Evolutionary conservation across 306 rosid species (phyloP).

Genomic region (Potentilla sterilis): DNA sequence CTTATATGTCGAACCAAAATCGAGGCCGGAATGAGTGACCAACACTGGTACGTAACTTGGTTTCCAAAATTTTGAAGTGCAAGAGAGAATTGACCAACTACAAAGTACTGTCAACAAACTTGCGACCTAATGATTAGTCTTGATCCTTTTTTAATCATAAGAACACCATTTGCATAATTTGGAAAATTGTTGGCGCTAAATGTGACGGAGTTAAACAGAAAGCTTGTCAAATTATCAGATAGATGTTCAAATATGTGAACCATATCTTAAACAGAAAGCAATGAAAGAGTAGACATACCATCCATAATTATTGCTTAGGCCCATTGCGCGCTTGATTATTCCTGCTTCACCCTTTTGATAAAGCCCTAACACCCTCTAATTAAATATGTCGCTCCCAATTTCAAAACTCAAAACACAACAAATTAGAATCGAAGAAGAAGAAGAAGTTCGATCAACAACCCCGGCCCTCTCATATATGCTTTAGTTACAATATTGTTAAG

Average conservation of each 20-base stretch:
- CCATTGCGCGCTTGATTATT: slow-evolving; percentile 44
- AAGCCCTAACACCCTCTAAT: slow-evolving; percentile 61
- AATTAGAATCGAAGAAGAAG: neutral
- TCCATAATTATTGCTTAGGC: slow-evolving; percentile 55
- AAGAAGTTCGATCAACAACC: neutral
- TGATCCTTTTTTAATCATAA: neutral
- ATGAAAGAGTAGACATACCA: slow-evolving; percentile 54
- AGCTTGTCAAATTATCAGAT: slow-evolving; percentile 19
- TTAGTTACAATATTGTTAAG: too few species aligned
- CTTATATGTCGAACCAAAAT: neutral
- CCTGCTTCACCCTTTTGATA: slow-evolving; percentile 67
- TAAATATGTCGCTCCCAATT: slow-evolving; percentile 11
- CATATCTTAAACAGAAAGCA: slow-evolving; percentile 56
- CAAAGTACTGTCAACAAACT: neutral
- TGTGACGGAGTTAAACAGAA: slow-evolving; percentile 9
- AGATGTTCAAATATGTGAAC: slow-evolving; percentile 17
- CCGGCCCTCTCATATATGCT: neutral
- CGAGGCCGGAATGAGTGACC: neutral
- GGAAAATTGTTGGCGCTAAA: slow-evolving; percentile 8
- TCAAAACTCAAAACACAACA: neutral
- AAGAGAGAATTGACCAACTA: slow-evolving; percentile 7
- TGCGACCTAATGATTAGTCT: neutral
- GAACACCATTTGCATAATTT: neutral
- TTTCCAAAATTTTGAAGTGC: neutral
- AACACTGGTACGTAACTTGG: neutral